Evolutionary conservation across 257 asterid genomes (phyloP).

Genomic region (Jacaranda copaia): DNA sequence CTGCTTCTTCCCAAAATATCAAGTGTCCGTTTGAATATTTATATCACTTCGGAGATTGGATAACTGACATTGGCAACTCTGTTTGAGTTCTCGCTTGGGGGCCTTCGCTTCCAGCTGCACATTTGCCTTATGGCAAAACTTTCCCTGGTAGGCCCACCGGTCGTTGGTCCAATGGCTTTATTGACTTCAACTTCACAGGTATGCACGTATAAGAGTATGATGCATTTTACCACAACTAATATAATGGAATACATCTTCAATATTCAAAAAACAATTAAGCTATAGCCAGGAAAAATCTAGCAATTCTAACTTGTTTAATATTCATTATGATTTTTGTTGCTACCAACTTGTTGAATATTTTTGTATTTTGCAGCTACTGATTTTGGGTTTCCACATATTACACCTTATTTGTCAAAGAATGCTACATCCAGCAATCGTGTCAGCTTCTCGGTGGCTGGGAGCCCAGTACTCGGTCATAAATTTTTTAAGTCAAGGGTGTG

Average conservation of each 20-base stretch:
- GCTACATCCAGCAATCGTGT: constrained; percentile 30
- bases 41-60: background rate
- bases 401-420: constrained; percentile 35
- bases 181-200: constrained; percentile 4
- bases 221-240: too few relatives aligned
- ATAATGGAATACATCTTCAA: too few relatives aligned
- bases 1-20: too few relatives aligned
- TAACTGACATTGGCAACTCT: constrained; percentile 10
- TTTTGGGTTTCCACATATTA: constrained; percentile 32
- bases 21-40: too few relatives aligned
- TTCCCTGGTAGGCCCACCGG: constrained; percentile 6
- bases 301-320: too few relatives aligned
- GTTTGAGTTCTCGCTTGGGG: background rate
- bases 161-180: constrained; percentile 16
- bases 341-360: too few relatives aligned
- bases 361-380: constrained; percentile 28
- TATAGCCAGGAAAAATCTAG: too few relatives aligned
- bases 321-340: too few relatives aligned
- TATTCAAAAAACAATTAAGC: too few relatives aligned
- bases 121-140: background rate
- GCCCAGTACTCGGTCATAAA: constrained; percentile 31
- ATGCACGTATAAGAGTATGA: background rate
- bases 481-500: constrained; percentile 32
- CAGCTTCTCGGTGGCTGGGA: constrained; percentile 39
- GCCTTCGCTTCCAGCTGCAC: background rate